A percentile compares a stretch with the other conserved stretches of the same genome.
phyloP scores from a whole-genome alignment of 768 basidiomycete genomes.

The Podaxis sp. region DNA sequence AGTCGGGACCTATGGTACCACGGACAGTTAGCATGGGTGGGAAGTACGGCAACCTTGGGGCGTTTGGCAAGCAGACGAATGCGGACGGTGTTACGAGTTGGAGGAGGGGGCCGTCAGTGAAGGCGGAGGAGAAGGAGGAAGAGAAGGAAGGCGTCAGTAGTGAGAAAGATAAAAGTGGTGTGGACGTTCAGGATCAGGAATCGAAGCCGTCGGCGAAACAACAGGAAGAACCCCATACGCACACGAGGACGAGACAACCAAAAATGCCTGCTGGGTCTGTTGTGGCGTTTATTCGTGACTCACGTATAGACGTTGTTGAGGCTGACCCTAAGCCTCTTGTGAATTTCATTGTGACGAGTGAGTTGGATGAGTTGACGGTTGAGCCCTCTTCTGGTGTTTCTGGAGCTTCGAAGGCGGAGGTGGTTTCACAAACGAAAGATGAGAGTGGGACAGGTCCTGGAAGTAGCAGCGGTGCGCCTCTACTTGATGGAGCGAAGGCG shows the following conservation, averaged over 20 bases:
- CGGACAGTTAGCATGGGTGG: slow-evolving; percentile 23
- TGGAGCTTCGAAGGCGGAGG: neutral
- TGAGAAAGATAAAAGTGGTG: neutral
- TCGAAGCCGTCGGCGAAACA: neutral
- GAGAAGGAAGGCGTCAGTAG: slow-evolving; percentile 1
- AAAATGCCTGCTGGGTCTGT: slow-evolving; percentile 72
- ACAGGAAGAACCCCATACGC: neutral
- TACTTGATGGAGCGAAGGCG: neutral
- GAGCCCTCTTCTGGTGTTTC: slow-evolving; percentile 1
- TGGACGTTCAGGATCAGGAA: neutral
- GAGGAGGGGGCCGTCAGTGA: slow-evolving; percentile 26
- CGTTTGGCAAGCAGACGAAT: slow-evolving; percentile 40
- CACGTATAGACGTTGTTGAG: slow-evolving; percentile 48
- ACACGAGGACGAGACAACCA: slow-evolving; percentile 35
- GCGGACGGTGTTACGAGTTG: slow-evolving; percentile 43
- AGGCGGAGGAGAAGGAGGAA: slow-evolving; percentile 21
- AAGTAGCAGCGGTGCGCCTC: neutral
- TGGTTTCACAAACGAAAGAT: neutral
- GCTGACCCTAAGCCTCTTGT: slow-evolving; percentile 50
- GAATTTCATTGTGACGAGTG: slow-evolving; percentile 78
- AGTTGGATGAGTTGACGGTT: slow-evolving; percentile 51
- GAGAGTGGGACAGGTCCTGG: neutral
- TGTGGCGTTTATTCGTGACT: slow-evolving; percentile 73
- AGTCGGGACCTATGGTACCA: slow-evolving; percentile 28
- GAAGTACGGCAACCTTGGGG: slow-evolving; percentile 29